Base-by-base conservation (phyloP, 768 basidiomycete species). In the Wakefieldia striispora region DNA sequence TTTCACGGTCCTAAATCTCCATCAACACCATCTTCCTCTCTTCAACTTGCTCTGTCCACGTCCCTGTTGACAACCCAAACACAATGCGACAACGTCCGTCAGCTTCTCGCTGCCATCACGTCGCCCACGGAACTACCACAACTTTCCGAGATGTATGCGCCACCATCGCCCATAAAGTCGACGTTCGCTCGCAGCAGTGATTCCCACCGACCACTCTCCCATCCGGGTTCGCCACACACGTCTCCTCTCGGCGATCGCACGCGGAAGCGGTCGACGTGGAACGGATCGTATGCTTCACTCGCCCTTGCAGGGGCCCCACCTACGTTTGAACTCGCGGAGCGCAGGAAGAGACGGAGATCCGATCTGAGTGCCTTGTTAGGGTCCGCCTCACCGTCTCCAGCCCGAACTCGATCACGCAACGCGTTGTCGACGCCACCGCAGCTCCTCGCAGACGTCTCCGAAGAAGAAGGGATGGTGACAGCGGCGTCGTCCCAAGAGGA, bases 61-160 rank as follows among this genome's bases (percentile, higher is more conserved):
- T 82, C 87, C 16, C 75, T 91, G 13, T 76, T 84, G 61, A 85
- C 82, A 12, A 90, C 87, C 0, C 86, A 89, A 60, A 81, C 76
- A 0, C 89, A 92, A 67, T 87, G 84, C 60, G 90, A 91, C 61
- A 87, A 86, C 50, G 81, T 92, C 55, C 86, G 91, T 27, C 83
- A 84, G 43, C 78, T 91, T 3, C 77, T 93, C 41, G 77, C 84
- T 7, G 90, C 89, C 13, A 78, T 93, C 40, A 85, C 90, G 0
- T 80, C 79, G 7, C 84, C 86, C 7, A 64, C 76, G 13, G 83
- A 88, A 55, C 72, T 91, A n/a, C 75, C 84, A 10, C 90, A 88
- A 61, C 75, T 93, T 11, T 74, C 86, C 11, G 90, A 90, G 68
- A 93, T 93, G 91, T 93, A 93, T 65, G 88, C 88, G 0, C 90